Evolutionary conservation across 495 filamentous ascomycete species (phyloP).

Genomic region (Chaetomium tenue): DNA sequence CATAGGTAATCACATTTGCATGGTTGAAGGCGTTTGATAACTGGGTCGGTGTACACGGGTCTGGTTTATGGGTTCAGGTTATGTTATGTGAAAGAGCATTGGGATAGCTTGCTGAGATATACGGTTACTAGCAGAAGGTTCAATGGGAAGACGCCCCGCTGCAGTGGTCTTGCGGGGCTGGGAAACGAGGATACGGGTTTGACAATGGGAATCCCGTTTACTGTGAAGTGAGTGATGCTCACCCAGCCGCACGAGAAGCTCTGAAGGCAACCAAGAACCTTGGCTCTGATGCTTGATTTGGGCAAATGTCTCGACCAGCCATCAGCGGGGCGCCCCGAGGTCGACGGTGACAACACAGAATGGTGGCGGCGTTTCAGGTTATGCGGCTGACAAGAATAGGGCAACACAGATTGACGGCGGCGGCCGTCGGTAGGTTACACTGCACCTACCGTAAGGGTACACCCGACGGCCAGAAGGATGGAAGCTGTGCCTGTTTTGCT

Average conservation of each 20-base stretch:
- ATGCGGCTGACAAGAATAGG: conserved; percentile 1
- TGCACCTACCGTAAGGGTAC: too few relatives aligned
- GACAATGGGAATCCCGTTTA: background rate
- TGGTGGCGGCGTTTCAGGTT: conserved; percentile 20
- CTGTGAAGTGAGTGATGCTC: background rate
- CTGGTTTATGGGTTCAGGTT: conserved; percentile 5
- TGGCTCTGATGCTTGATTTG: too few relatives aligned
- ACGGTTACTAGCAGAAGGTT: background rate
- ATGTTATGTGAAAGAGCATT: background rate
- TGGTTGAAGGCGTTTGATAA: conserved; percentile 8
- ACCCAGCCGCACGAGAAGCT: too few relatives aligned
- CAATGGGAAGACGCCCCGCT: background rate
- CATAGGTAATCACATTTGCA: conserved; percentile 20
- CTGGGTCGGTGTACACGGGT: background rate
- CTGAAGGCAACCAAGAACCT: too few relatives aligned
- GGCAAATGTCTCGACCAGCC: background rate
- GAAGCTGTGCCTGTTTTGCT: background rate
- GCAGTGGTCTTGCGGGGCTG: background rate
- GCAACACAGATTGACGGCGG: background rate
- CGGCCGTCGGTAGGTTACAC: too few relatives aligned
- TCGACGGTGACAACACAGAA: background rate
- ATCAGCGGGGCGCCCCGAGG: background rate
- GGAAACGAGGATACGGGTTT: background rate
- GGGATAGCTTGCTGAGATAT: background rate
- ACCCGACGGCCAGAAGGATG: background rate